These are phyloP conservation scores for Aureobasidium mangrovei DNA, from an alignment of 2,329 filamentous ascomycete genomes.

Conservation along the genomic window DNA sequence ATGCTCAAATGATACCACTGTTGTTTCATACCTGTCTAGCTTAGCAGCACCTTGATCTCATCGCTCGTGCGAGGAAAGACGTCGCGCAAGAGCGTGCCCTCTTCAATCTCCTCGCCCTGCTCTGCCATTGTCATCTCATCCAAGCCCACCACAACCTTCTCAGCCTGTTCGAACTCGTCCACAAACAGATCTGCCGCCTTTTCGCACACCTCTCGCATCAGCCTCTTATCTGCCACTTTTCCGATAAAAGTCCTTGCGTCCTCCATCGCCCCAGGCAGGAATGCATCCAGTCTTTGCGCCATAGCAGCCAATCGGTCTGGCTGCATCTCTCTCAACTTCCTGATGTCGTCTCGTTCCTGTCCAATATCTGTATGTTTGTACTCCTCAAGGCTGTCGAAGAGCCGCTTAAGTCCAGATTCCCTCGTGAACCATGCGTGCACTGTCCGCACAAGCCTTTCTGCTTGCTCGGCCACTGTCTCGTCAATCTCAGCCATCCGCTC, in stretches of 20 bases:
- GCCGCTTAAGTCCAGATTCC: constrained; percentile 60
- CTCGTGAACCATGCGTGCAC: constrained; percentile 59
- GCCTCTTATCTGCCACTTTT: constrained; percentile 58
- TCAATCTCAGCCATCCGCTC: constrained; percentile 34
- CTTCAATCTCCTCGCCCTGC: constrained; percentile 29
- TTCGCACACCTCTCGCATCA: constrained; percentile 70
- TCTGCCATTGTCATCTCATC: constrained; percentile 42
- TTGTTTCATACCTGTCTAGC: constrained; percentile 30
- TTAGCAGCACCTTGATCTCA: constrained; percentile 55
- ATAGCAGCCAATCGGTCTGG: constrained; percentile 53
- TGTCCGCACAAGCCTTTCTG: constrained; percentile 46
- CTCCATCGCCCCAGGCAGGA: constrained; percentile 85
- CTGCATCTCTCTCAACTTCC: constrained; percentile 48
- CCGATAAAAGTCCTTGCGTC: constrained; percentile 79
- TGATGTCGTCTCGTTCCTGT: constrained; percentile 31
- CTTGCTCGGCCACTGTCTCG: constrained; percentile 23
- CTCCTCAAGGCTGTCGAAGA: constrained; percentile 51
- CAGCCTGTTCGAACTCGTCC: constrained; percentile 66
- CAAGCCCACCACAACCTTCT: constrained; percentile 50
- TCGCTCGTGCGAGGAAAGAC: constrained; percentile 56
- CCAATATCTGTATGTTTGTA: constrained; percentile 29
- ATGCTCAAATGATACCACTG: constrained; percentile 8
- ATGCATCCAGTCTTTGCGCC: constrained; percentile 75
- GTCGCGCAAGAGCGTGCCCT: constrained; percentile 39
- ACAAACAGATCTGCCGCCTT: constrained; percentile 79